Conservation (phyloP, 2,329 filamentous ascomycete species). For the Zymoseptoria brevis region DNA sequence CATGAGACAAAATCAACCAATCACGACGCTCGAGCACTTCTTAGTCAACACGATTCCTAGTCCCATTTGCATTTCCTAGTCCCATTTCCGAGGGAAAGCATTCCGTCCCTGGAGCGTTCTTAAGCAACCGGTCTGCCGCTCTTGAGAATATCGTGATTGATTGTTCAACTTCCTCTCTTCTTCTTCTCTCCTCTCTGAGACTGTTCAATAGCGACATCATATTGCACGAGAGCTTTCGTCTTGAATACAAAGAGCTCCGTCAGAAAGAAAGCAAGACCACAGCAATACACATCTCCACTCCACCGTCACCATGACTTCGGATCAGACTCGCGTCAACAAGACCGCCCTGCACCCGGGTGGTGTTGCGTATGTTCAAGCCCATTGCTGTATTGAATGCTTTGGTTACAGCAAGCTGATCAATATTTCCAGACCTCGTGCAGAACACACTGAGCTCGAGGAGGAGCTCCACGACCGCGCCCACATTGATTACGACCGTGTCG, state of each 20-base stretch:
- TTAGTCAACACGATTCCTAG: background rate
- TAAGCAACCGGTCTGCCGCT: background rate
- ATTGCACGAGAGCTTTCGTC: background rate
- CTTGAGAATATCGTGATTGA: background rate
- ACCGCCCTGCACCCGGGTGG: slow-evolving; percentile 84
- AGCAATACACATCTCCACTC: slow-evolving; percentile 49
- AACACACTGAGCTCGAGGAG: slow-evolving; percentile 96
- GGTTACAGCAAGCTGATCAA: background rate
- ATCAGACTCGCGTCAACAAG: slow-evolving; percentile 65
- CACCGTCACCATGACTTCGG: slow-evolving; percentile 36
- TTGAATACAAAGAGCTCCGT: background rate
- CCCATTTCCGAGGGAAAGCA: background rate
- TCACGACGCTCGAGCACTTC: background rate
- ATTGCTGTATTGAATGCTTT: background rate
- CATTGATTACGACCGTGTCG: slow-evolving; percentile 97
- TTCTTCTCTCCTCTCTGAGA: background rate
- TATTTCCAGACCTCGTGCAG: slow-evolving; percentile 59
- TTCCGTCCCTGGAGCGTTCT: background rate
- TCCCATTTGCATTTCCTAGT: background rate
- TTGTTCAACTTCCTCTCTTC: background rate
- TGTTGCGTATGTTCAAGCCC: slow-evolving; percentile 62
- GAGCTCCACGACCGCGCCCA: slow-evolving; percentile 95
- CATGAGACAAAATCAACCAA: background rate
- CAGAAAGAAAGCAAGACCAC: slow-evolving; percentile 43
- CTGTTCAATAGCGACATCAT: background rate